Evolutionary conservation across 805 yeast species (phyloP), one percentile per base, ranked within the genome.

Genomic region (Yamadazyma olivae): DNA sequence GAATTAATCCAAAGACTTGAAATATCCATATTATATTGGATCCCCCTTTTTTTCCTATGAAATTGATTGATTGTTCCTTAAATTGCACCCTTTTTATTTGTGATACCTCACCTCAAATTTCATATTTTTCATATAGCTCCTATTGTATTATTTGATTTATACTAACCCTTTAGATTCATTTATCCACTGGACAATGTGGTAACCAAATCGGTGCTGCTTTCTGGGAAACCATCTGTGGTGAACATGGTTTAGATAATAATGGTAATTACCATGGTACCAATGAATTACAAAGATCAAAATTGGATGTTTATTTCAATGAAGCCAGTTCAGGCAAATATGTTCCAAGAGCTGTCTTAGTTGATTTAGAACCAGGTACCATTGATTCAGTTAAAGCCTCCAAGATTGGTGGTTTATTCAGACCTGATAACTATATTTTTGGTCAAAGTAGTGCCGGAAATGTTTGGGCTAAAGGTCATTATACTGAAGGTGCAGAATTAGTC

Each of bases 161-260:
- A 41, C 44, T 41, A 41, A 41, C 44, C 23, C 10, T 20, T 20
- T 63, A 82, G 93, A 87, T 90, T 65, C 97, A 90, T 68, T 77
- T 90, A 65, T 90, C 97, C 41, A 83, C 96, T 40, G 98, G 98
- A 67, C 98, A 90, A 74, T 89, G 97, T 79, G 96, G 97, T 80
- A 90, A 90, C 78, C 98, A 90, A 71, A 88, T 90, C 51, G 95
- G 95, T 70, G 90, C 95, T 48, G 95, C 95, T 41, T 86, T 86
- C 58, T 86, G 95, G 95, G 90, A 86, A 68, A 85, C 91, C 30
- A 85, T 85, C 52, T 85, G 93, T 70, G 86, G 85, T 42, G 95
- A 85, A 60, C 95, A 85, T 53, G 93, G 91, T 32, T 71, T 85
- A 51, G 91, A 83, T 55, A 68, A 71, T 49, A 72, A 80, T 48